These are phyloP conservation scores for Gastroboletus turbinatus DNA, from an alignment of 1,284 basidiomycete genomes.

Conservation along the genomic window DNA sequence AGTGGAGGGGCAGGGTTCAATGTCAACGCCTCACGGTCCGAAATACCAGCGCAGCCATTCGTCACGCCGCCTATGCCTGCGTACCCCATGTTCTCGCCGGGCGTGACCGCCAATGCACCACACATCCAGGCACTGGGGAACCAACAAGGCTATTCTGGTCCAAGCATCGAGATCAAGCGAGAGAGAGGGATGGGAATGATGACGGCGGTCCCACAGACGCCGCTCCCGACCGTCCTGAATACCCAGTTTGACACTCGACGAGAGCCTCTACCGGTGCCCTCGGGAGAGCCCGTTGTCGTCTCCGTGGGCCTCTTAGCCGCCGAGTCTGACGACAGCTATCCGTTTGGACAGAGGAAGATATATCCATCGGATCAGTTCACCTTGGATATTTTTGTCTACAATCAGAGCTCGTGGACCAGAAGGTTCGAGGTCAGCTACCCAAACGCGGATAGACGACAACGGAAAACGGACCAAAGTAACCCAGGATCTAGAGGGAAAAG, in stretches of 20 bases:
- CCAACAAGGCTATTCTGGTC: conserved; percentile 47
- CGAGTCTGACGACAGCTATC: conserved; percentile 20
- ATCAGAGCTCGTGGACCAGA: conserved; percentile 75
- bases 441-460: conserved; percentile 43
- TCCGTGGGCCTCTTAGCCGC: conserved; percentile 63
- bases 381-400: conserved; percentile 87
- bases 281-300: conserved; percentile 62
- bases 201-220: conserved; percentile 47
- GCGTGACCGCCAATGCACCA: conserved; percentile 48
- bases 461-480: conserved; percentile 39
- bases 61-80: conserved; percentile 60
- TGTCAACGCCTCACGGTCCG: conserved; percentile 3
- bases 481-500: conserved; percentile 10
- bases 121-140: conserved; percentile 52
- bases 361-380: conserved; percentile 76
- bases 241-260: conserved; percentile 26
- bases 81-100: conserved; percentile 63
- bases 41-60: conserved; percentile 18
- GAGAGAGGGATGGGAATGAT: conserved; percentile 44
- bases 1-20: background rate
- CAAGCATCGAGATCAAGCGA: conserved; percentile 63
- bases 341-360: conserved; percentile 46
- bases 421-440: conserved; percentile 78
- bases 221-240: conserved; percentile 50
- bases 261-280: conserved; percentile 33